Base-by-base conservation (phyloP, 192 early-diverging fungal species). In the Coemansia sp. region DNA sequence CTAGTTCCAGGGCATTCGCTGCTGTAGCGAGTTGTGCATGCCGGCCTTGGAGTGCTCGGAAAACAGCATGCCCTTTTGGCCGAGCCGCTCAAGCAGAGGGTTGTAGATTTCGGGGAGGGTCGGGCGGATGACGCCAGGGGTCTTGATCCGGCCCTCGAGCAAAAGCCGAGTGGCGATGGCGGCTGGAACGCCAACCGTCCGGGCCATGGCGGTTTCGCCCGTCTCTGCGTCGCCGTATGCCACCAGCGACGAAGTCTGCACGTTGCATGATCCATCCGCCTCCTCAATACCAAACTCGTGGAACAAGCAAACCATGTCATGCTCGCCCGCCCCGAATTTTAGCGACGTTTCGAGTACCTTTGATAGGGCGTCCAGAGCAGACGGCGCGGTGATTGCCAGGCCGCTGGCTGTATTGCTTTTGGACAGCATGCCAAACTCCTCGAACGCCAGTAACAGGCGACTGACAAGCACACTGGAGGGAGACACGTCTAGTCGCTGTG, bases 261-360 rank as follows among this genome's bases (percentile, higher is more conserved):
- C 80, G 45, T 81, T 68, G 44, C 67, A 57, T 4, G 49, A 27
- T 40, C 89, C 88, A 33, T 82, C 71, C n/a, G 63, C 61, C 38
- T 75, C 72, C 39, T 86, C 70, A 2, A 94, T 79, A 3, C 85
- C 88, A 77, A 99, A 96, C 54, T 95, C 90, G 63, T 99, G 96
- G 66, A 91, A 86, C 82, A 99, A 69, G 41, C 83, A 85, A 17
- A 93, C 86, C 83, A 96, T 86, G 66, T 98, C 96, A 23, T 90
- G 84, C 56, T 98, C 96, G 18, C 77, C 78, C 2, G 75, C 56
- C 3, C 63, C 63, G 60, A 91, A 94, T 50, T 82, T 81, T 19
- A 96, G 78, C 44, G 86, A 82, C 18, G 73, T 55, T 38, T 91
- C 82, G 36, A 98, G 60, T n/a, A 91, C 61, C 5, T 68, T 59